Evolutionary conservation across 352 stramenopile genomes (phyloP).

Genomic region (Pythium chondricola): DNA sequence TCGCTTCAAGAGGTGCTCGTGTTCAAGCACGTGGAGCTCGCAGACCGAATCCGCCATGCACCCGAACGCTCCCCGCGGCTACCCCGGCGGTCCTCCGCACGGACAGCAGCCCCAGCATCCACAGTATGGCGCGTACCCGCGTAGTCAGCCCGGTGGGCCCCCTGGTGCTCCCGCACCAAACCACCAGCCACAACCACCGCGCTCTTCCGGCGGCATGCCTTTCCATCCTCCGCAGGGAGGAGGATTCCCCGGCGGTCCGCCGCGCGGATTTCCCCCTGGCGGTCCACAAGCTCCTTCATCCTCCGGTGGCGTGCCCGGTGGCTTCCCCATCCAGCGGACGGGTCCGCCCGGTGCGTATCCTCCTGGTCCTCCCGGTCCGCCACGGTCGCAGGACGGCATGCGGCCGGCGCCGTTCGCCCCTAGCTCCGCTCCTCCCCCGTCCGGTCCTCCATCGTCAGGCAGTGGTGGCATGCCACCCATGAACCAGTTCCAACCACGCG

Average conservation of each 20-base stretch:
- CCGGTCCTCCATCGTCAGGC: conserved; percentile 28
- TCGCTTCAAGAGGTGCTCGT: conserved; percentile 3
- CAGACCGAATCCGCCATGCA: conserved; percentile 8
- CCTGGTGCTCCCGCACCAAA: neutral
- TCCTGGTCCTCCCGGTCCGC: conserved; percentile 4
- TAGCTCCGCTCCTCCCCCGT: neutral
- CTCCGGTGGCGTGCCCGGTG: conserved; percentile 8
- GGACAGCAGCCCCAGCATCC: neutral
- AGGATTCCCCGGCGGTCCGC: conserved; percentile 3
- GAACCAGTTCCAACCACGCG: conserved; percentile 35
- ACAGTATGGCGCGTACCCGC: neutral
- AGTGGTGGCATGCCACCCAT: conserved; percentile 24
- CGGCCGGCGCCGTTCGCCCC: conserved; percentile 1
- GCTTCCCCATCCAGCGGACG: conserved; percentile 8
- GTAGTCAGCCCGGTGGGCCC: conserved; percentile 11
- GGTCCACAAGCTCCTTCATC: conserved; percentile 12
- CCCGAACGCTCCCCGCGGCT: conserved; percentile 12
- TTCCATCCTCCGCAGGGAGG: neutral
- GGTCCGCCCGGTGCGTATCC: conserved; percentile 20
- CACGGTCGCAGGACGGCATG: conserved; percentile 17
- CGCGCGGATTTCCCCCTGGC: conserved; percentile 6
- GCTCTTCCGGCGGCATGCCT: conserved; percentile 5
- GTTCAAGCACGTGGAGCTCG: conserved; percentile 2
- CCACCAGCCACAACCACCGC: conserved; percentile 5
- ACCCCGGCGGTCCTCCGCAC: neutral